Evolutionary conservation across 768 basidiomycete genomes (phyloP).

Genomic region (Termitomyces sp.): DNA sequence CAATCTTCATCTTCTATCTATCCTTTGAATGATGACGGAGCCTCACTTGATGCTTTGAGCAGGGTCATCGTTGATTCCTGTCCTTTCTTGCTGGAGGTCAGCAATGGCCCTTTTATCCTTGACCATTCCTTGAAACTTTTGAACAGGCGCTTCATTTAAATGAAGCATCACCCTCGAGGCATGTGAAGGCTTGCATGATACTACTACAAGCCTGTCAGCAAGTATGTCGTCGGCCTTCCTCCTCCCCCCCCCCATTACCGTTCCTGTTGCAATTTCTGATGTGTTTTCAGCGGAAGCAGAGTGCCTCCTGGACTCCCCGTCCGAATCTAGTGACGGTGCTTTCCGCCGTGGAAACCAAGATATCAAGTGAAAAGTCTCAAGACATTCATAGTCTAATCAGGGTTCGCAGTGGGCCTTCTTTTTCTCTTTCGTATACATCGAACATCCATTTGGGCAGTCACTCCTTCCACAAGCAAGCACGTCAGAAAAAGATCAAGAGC

Average conservation of each 20-base stretch:
- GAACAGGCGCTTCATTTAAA: constrained; percentile 28
- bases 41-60: constrained; percentile 30
- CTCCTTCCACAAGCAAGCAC: constrained; percentile 20
- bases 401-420: constrained; percentile 50
- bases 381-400: constrained; percentile 41
- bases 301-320: constrained; percentile 37
- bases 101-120: constrained; percentile 14
- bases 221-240: constrained; percentile 22
- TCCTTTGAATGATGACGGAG: constrained; percentile 14
- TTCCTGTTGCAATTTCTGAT: background rate
- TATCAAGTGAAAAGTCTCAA: constrained; percentile 18
- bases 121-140: background rate
- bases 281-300: constrained; percentile 35
- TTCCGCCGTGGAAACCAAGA: constrained; percentile 23
- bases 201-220: constrained; percentile 40
- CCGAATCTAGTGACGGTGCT: constrained; percentile 32
- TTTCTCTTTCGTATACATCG: constrained; percentile 31
- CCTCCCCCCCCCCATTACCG: background rate
- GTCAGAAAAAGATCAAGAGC: constrained; percentile 7
- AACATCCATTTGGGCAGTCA: constrained; percentile 42
- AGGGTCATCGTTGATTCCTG: constrained; percentile 48
- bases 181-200: constrained; percentile 31
- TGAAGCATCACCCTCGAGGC: constrained; percentile 20
- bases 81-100: constrained; percentile 43
- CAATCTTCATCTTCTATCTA: constrained; percentile 21